A percentile compares a stretch with the other conserved stretches of the same genome.
These are phyloP conservation scores for Globisporangium cederbergense DNA, from an alignment of 352 stramenopile species.

Conservation along the genomic window DNA sequence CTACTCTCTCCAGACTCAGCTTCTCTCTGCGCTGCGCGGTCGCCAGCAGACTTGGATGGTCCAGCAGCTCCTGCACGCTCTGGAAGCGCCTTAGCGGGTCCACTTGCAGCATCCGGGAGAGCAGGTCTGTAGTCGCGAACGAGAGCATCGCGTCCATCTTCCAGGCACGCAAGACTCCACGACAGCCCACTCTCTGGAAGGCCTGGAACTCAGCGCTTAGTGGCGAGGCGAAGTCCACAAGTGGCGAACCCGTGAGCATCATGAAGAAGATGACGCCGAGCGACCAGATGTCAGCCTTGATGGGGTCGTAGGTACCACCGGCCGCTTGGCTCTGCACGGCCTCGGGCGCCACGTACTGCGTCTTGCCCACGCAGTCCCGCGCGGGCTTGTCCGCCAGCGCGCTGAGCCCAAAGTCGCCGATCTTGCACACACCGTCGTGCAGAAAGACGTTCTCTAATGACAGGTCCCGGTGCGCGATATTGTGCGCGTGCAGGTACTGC, in stretches of 20 bases:
- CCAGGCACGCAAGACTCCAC: slow-evolving; percentile 28
- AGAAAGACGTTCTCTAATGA: slow-evolving; percentile 69
- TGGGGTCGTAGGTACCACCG: slow-evolving; percentile 40
- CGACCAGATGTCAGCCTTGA: slow-evolving; percentile 66
- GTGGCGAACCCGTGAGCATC: slow-evolving; percentile 59
- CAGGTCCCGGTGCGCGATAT: slow-evolving; percentile 49
- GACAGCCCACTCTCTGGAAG: slow-evolving; percentile 23
- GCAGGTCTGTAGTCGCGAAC: slow-evolving; percentile 16
- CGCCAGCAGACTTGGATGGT: slow-evolving; percentile 13
- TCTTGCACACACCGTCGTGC: slow-evolving; percentile 38
- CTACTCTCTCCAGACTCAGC: background rate
- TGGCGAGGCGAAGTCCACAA: slow-evolving; percentile 30
- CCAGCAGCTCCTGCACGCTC: slow-evolving; percentile 12
- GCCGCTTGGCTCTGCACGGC: slow-evolving; percentile 27
- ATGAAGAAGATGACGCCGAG: slow-evolving; percentile 70
- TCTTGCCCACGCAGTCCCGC: slow-evolving; percentile 30
- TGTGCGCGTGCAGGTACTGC: slow-evolving; percentile 16
- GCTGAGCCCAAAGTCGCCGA: slow-evolving; percentile 53
- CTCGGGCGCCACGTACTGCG: slow-evolving; percentile 69
- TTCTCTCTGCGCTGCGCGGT: slow-evolving; percentile 6
- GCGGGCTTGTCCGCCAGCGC: slow-evolving; percentile 15
- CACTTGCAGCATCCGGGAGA: slow-evolving; percentile 26
- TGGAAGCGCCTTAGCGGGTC: slow-evolving; percentile 16
- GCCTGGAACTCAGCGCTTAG: slow-evolving; percentile 29
- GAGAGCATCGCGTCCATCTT: slow-evolving; percentile 20